phyloP scores from a whole-genome alignment of 768 basidiomycete species.

The Lentinula boryana region DNA sequence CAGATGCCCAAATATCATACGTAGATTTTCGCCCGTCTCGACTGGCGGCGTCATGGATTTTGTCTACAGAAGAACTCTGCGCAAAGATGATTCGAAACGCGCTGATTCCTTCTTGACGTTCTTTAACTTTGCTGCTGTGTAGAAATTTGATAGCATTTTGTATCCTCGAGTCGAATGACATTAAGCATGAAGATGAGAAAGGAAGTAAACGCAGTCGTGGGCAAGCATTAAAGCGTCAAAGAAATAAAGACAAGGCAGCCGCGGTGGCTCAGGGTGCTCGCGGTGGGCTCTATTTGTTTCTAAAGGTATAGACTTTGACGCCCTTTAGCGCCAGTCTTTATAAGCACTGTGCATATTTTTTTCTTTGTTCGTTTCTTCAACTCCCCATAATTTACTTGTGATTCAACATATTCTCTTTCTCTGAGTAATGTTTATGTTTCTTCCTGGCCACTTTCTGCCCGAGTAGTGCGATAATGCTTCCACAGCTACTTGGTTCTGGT shows the following conservation, averaged over 20 bases:
- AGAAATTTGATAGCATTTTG: constrained; percentile 45
- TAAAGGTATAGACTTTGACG: not conserved
- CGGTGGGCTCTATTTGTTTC: constrained; percentile 18
- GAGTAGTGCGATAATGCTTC: constrained; percentile 52
- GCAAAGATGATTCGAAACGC: constrained; percentile 47
- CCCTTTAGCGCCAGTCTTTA: not conserved
- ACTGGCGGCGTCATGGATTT: constrained; percentile 31
- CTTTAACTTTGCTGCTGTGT: constrained; percentile 59
- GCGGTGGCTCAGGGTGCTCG: not conserved
- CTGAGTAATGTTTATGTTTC: not conserved
- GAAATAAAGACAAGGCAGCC: too few relatives aligned
- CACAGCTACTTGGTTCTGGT: constrained; percentile 79
- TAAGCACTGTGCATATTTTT: not conserved
- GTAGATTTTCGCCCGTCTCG: constrained; percentile 26
- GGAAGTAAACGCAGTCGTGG: not conserved
- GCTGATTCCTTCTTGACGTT: constrained; percentile 59
- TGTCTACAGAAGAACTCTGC: constrained; percentile 36
- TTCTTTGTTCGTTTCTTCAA: not conserved
- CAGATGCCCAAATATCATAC: constrained; percentile 47
- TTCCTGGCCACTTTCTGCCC: constrained; percentile 68
- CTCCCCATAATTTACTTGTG: too few relatives aligned
- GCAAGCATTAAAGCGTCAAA: not conserved
- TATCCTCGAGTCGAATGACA: constrained; percentile 24
- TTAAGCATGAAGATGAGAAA: not conserved
- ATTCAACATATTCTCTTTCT: not conserved